phyloP scores from a whole-genome alignment of 139 green algal species.

The Microglena sp. region DNA sequence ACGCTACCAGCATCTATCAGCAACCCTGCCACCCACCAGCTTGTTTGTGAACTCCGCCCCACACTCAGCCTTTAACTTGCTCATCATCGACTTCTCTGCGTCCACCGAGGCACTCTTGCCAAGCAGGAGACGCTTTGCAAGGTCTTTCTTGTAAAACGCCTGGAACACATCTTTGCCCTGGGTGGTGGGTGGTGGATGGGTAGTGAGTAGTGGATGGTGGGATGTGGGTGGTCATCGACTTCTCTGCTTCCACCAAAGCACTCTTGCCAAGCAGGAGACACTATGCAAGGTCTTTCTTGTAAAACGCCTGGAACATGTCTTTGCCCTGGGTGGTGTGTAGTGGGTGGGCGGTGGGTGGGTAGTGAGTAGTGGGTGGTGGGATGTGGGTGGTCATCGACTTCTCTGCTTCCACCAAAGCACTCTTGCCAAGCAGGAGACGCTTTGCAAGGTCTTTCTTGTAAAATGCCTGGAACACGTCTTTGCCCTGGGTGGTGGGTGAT shows the following conservation, averaged over 20 bases:
- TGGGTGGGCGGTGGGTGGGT: too few relatives aligned
- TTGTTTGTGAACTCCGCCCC: constrained; percentile 87
- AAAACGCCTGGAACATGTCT: constrained; percentile 99
- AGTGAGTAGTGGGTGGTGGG: too few relatives aligned
- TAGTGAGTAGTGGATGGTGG: too few relatives aligned
- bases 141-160: constrained; percentile 99
- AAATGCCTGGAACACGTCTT: constrained; percentile 99
- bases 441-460: constrained; percentile 99
- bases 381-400: constrained; percentile 86
- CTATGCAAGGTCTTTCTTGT: constrained; percentile 97
- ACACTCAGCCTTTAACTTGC: constrained; percentile 94
- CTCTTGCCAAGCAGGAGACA: constrained; percentile 78
- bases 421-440: constrained; percentile 81
- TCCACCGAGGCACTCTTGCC: constrained; percentile 74
- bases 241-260: constrained; percentile 83
- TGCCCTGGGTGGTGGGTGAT: constrained; percentile 80
- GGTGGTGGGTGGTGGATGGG: too few relatives aligned
- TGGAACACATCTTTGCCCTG: constrained; percentile 99
- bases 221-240: constrained; percentile 85
- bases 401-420: constrained; percentile 81
- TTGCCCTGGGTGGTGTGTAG: too few relatives aligned
- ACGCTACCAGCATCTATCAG: neutral
- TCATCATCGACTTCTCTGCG: constrained; percentile 90
- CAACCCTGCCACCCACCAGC: constrained; percentile 23
- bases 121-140: constrained; percentile 92